phyloP scores from a whole-genome alignment of 148 eudicot species.

The Bassia scoparia region DNA sequence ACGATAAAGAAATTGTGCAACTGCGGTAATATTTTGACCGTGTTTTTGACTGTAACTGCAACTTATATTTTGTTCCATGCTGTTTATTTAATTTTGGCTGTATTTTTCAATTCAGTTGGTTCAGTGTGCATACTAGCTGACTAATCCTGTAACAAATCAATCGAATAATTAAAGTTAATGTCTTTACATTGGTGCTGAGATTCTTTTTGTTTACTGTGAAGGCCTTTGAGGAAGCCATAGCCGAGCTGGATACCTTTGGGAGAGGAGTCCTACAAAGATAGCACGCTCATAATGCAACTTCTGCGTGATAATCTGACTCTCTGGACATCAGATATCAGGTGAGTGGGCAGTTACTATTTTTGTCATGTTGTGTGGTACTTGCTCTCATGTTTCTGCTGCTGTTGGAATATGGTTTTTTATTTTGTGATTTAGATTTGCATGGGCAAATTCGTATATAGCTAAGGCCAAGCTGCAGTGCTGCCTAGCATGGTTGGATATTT shows the following conservation, averaged over 20 bases:
- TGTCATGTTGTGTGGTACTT: background rate
- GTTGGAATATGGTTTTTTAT: background rate
- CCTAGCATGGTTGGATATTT: too few relatives aligned
- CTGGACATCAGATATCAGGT: slow-evolving; percentile 62
- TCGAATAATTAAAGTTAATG: background rate
- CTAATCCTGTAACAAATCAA: background rate
- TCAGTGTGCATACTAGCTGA: background rate
- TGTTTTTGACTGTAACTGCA: too few relatives aligned
- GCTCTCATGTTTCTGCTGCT: background rate
- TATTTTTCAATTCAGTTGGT: background rate
- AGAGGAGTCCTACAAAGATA: slow-evolving; percentile 60
- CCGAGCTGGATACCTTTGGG: slow-evolving; percentile 59
- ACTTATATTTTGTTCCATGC: too few relatives aligned
- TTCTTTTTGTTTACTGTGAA: slow-evolving; percentile 9
- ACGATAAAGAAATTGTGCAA: too few relatives aligned
- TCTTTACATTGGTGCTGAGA: background rate
- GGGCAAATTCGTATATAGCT: too few relatives aligned
- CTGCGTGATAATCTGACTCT: slow-evolving; percentile 64
- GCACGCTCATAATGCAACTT: slow-evolving; percentile 68
- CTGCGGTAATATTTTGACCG: too few relatives aligned
- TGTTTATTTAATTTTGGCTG: too few relatives aligned
- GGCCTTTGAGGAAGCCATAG: slow-evolving; percentile 70
- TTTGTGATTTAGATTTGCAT: too few relatives aligned
- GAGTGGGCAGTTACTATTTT: background rate
- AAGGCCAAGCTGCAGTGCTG: too few relatives aligned